Evolutionary conservation across 1,284 basidiomycete species (phyloP).

Genomic region (Apiotrichum sp.): DNA sequence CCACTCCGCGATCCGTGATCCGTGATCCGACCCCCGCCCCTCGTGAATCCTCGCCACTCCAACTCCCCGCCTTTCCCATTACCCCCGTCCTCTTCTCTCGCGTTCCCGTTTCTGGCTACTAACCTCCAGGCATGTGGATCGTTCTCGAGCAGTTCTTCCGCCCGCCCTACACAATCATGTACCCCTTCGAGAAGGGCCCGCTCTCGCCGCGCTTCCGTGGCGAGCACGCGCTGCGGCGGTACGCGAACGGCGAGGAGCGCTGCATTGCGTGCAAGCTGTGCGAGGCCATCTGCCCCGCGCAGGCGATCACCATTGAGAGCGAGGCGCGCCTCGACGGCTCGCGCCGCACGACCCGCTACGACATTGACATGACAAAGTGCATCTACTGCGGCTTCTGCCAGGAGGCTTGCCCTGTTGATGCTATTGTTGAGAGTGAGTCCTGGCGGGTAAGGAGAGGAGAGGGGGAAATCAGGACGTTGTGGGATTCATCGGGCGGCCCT

Average conservation of each 20-base stretch:
- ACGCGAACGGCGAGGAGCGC: conserved; percentile 96
- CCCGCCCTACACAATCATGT: conserved; percentile 94
- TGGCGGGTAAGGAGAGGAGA: neutral
- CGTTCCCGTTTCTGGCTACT: neutral
- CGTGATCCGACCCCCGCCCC: no score
- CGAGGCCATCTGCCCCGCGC: conserved; percentile 98
- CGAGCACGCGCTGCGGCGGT: conserved; percentile 95
- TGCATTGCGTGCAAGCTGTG: conserved; percentile 99
- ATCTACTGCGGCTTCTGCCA: conserved; percentile 98
- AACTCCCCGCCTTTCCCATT: neutral
- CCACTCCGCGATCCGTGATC: no score
- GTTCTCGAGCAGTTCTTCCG: conserved; percentile 98
- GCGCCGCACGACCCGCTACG: conserved; percentile 94
- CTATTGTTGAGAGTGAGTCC: conserved; percentile 92
- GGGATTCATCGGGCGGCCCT: no score
- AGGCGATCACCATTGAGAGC: conserved; percentile 98
- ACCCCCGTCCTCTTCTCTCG: neutral
- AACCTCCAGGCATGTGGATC: conserved; percentile 85
- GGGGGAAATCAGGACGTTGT: neutral
- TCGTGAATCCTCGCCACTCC: no score
- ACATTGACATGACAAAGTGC: conserved; percentile 89
- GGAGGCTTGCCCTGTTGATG: conserved; percentile 99
- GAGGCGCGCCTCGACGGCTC: conserved; percentile 94
- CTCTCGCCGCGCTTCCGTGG: conserved; percentile 96
- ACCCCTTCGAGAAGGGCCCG: conserved; percentile 89